A percentile compares a stretch with the other conserved stretches of the same genome.
phyloP scores from a whole-genome alignment of 768 basidiomycete genomes.

The Lactarius evosmus region DNA sequence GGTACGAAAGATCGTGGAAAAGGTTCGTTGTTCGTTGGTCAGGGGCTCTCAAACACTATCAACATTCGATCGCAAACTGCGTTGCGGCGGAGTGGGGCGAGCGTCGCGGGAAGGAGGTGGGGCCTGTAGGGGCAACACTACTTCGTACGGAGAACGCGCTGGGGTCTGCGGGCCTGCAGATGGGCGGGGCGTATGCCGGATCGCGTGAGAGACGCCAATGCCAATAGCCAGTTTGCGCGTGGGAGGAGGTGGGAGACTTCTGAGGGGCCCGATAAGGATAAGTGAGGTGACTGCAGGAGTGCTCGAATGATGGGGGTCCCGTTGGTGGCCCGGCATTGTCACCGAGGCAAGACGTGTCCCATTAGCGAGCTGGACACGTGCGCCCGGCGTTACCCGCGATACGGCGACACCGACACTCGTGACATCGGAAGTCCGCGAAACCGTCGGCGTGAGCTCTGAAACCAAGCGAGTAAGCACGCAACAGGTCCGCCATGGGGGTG shows the following conservation, averaged over 20 bases:
- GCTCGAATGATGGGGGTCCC: background rate
- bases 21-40: background rate
- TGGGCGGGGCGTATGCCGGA: background rate
- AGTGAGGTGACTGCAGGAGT: background rate
- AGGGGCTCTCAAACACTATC: background rate
- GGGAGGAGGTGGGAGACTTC: background rate
- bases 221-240: background rate
- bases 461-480: background rate
- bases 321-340: background rate
- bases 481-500: background rate
- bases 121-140: background rate
- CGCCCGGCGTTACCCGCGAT: background rate
- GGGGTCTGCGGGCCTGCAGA: background rate
- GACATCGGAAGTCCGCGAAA: background rate
- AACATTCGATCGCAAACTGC: background rate
- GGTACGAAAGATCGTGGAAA: background rate
- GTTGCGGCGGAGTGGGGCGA: background rate
- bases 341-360: background rate
- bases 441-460: slow-evolving; percentile 8
- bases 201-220: background rate
- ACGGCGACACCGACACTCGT: background rate
- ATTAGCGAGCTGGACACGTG: background rate
- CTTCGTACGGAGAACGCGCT: background rate
- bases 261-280: background rate
- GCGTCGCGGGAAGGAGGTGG: background rate